phyloP scores from a whole-genome alignment of 2,329 filamentous ascomycete species.

The Colletotrichum euphorbiae region DNA sequence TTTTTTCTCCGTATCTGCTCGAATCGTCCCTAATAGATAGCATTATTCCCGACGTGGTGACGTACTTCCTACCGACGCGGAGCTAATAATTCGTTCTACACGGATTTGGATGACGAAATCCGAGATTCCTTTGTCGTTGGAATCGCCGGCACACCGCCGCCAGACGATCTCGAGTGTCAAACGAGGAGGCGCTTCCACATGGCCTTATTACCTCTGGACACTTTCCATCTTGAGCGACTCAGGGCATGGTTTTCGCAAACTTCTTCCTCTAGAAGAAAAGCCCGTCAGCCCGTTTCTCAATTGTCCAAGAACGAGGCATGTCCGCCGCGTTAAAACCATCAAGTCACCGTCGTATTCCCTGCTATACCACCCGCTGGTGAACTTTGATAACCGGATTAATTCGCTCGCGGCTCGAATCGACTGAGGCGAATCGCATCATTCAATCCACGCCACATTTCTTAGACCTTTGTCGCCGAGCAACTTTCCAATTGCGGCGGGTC shows the following conservation, averaged over 20 bases:
- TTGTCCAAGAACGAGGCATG: background rate
- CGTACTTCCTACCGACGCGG: background rate
- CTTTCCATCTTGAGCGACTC: background rate
- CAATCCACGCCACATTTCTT: background rate
- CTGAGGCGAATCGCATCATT: background rate
- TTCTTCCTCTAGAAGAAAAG: background rate
- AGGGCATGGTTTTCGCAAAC: background rate
- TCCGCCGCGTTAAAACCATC: constrained; percentile 10
- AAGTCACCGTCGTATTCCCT: background rate
- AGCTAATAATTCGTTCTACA: background rate
- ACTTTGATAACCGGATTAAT: background rate
- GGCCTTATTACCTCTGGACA: constrained; percentile 9
- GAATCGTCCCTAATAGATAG: background rate
- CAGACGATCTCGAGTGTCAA: constrained; percentile 1
- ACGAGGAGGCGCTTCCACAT: background rate
- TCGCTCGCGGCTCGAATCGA: background rate
- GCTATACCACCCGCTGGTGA: background rate
- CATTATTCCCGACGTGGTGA: background rate
- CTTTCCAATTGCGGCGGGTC: background rate
- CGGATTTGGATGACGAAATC: constrained; percentile 10
- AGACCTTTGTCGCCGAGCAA: background rate
- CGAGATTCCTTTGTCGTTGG: constrained; percentile 15
- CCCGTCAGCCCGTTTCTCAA: background rate
- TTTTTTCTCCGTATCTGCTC: background rate
- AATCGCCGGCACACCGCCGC: background rate